Conservation (phyloP, 306 rosid species). For the Prunus mongolica region DNA sequence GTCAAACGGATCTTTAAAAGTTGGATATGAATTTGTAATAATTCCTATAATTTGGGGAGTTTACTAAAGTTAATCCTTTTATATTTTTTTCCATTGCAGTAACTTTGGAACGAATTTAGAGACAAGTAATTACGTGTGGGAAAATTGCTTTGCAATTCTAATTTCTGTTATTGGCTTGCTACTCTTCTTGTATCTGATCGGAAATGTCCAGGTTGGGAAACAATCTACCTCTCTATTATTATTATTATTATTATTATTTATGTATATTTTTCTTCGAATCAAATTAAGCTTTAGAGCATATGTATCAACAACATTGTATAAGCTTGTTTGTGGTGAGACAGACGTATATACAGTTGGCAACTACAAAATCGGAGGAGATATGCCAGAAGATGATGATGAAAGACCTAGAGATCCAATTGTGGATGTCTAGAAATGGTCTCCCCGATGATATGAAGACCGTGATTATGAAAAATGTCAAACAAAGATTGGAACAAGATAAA, state of each 20-base stretch:
- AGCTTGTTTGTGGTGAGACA: neutral
- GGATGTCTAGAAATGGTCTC: neutral
- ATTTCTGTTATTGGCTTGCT: constrained; percentile 1
- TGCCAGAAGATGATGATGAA: neutral
- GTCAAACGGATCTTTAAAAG: too few relatives aligned
- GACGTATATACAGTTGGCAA: neutral
- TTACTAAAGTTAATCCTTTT: neutral
- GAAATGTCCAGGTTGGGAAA: constrained; percentile 18
- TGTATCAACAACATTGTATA: neutral
- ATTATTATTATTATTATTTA: neutral
- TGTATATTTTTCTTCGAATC: neutral
- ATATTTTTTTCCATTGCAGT: neutral
- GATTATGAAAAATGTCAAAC: neutral
- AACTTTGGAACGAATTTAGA: constrained; percentile 4
- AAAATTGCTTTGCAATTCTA: neutral
- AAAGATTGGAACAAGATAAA: neutral
- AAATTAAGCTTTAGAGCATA: too few relatives aligned
- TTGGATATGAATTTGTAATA: neutral
- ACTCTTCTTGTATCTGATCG: constrained; percentile 15
- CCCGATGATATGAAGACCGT: neutral
- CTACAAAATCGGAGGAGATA: neutral
- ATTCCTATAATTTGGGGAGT: too few relatives aligned
- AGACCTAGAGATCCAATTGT: neutral
- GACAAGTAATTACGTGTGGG: neutral
- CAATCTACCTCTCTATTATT: neutral